Evolutionary conservation across 2,329 filamentous ascomycete genomes (phyloP).

Genomic region (Colletotrichum kahawae): DNA sequence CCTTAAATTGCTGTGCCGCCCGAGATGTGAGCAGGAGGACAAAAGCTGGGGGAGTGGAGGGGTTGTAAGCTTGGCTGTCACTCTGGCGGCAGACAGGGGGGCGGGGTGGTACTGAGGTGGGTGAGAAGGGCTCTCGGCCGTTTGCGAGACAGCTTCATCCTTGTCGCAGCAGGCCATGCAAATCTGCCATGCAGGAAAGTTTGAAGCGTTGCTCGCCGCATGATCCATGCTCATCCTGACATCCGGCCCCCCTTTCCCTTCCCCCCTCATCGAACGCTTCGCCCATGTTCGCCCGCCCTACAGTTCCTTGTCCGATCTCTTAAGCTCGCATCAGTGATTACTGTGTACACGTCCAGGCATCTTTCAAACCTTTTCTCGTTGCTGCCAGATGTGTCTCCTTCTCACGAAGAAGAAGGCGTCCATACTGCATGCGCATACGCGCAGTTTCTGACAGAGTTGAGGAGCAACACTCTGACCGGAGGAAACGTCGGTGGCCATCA

Average conservation of each 20-base stretch:
- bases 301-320: background rate
- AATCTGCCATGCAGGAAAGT: background rate
- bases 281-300: background rate
- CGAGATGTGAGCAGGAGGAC: background rate
- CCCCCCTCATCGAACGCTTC: background rate
- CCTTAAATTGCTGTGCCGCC: background rate
- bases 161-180: background rate
- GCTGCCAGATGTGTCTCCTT: background rate
- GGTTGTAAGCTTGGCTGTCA: background rate
- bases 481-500: background rate
- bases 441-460: background rate
- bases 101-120: background rate
- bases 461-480: background rate
- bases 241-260: background rate
- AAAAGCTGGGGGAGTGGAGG: background rate
- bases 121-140: background rate
- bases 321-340: background rate
- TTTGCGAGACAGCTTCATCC: slow-evolving; percentile 4
- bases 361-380: background rate
- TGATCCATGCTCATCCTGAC: background rate
- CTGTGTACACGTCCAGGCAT: background rate
- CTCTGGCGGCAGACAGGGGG: background rate
- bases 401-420: background rate
- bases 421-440: background rate
- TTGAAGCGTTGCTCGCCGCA: slow-evolving; percentile 1